Evolutionary conservation across 129 eudicot species (phyloP), one percentile per base, ranked within the genome.

Genomic region (Tagetes patula): DNA sequence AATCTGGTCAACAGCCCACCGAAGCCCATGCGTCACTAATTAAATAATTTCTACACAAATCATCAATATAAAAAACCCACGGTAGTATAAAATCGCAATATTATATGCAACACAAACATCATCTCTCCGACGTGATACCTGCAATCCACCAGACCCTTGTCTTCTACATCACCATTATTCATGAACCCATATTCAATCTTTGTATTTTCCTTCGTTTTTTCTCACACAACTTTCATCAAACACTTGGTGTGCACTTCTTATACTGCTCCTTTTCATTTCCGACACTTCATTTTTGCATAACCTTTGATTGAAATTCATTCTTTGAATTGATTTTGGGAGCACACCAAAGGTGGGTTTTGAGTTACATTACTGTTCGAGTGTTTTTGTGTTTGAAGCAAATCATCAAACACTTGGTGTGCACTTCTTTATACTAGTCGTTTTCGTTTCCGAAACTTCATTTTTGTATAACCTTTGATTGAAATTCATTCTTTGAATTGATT

Each of bases 41-140:
- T 34, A 61, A 61, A 61, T 61, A 61, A 11, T 61, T 58, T 61
- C 45, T 11, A 36, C 43, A 61, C 6, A 11, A 61, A 4, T 36
- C 41, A 34, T 61, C 31, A 56, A 56, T 56, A 61, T 61, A 4
- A 61, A 61, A 61, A 61, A 12, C 45, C 77, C 78, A 79, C 52
- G 74, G 20, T 53, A 36, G 4, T 43, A 42, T 53, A 77, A 78
- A 53, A 49, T 27, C 2, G 2, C 54, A 71, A n/a, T 63, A 5
- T 32, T 27, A 62, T 71, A 62, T 63, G 48, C 43, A 52, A 62
- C 14, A 62, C 14, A 5, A 32, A 8, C 52, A 78, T 63, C 46
- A 78, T 33, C 11, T 30, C 36, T 54, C 69, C 63, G 42, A 54
- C 78, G 73, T 54, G 78, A 72, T 79, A 41, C 73, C 73, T 71